phyloP scores from a whole-genome alignment of 2,329 filamentous ascomycete species.

The Cryoendolithus antarcticus region DNA sequence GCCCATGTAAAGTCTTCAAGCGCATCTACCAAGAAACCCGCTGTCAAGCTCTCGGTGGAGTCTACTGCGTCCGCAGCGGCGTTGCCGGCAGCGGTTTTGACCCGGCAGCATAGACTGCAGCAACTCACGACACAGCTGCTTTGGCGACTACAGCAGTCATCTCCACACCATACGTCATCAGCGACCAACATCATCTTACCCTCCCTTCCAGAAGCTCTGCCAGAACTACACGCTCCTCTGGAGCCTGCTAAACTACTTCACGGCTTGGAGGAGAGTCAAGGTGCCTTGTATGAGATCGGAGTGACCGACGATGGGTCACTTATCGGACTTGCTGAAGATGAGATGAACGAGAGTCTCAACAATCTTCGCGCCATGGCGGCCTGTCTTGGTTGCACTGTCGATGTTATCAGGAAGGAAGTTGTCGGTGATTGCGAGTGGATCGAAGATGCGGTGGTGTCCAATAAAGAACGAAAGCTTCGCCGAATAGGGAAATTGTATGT shows the following conservation, averaged over 20 bases:
- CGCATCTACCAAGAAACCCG: constrained; percentile 13
- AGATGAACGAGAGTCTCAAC: constrained; percentile 79
- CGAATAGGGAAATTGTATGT: constrained; percentile 58
- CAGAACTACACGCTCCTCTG: constrained; percentile 45
- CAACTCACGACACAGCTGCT: constrained; percentile 89
- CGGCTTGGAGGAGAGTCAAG: constrained; percentile 82
- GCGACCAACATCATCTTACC: constrained; percentile 65
- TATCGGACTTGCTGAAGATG: constrained; percentile 75
- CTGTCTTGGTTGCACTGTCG: constrained; percentile 74
- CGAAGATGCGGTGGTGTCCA: constrained; percentile 26
- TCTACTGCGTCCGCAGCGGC: background rate
- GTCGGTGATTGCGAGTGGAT: constrained; percentile 77
- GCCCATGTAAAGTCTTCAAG: constrained; percentile 29
- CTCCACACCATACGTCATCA: constrained; percentile 73
- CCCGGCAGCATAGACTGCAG: constrained; percentile 71
- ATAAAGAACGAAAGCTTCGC: constrained; percentile 22
- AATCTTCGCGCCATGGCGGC: constrained; percentile 86
- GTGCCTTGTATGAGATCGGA: constrained; percentile 90
- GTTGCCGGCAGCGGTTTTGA: constrained; percentile 45
- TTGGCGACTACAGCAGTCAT: constrained; percentile 91
- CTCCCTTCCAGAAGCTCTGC: constrained; percentile 53
- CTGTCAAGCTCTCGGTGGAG: constrained; percentile 13
- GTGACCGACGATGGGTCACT: constrained; percentile 90
- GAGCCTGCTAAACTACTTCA: constrained; percentile 47
- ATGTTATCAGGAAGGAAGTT: constrained; percentile 66